phyloP scores from a whole-genome alignment of 2,329 filamentous ascomycete species.

The Cryphonectria radicalis region DNA sequence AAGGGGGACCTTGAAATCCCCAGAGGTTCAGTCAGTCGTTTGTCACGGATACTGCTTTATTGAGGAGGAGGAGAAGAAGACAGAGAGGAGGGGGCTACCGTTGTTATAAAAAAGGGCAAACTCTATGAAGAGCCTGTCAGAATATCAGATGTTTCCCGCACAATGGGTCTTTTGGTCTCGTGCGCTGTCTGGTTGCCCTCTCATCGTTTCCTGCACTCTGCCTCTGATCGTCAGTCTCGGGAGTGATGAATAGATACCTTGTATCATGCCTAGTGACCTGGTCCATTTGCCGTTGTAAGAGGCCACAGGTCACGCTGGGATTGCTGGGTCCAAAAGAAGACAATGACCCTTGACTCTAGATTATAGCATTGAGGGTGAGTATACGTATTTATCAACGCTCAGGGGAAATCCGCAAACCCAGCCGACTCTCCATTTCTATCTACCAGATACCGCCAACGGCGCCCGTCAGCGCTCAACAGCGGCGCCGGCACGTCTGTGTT shows the following conservation, averaged over 20 bases:
- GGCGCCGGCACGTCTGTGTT: slow-evolving; percentile 59
- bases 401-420: slow-evolving; percentile 52
- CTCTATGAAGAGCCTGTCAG: background rate
- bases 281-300: background rate
- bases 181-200: background rate
- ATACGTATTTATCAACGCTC: background rate
- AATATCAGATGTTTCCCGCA: background rate
- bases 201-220: background rate
- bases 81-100: background rate
- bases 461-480: slow-evolving; percentile 46
- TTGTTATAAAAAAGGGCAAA: background rate
- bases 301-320: background rate
- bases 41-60: background rate
- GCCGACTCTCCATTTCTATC: slow-evolving; percentile 51
- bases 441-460: slow-evolving; percentile 51
- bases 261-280: background rate
- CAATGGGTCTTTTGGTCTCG: background rate
- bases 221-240: background rate
- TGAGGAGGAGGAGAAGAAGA: background rate
- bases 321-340: background rate
- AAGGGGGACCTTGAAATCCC: background rate
- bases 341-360: background rate
- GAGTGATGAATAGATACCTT: background rate
- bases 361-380: background rate
- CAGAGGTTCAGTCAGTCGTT: background rate